Evolutionary conservation across 1,284 basidiomycete species (phyloP).

Genomic region (Erythrobasidium hasegawianum): DNA sequence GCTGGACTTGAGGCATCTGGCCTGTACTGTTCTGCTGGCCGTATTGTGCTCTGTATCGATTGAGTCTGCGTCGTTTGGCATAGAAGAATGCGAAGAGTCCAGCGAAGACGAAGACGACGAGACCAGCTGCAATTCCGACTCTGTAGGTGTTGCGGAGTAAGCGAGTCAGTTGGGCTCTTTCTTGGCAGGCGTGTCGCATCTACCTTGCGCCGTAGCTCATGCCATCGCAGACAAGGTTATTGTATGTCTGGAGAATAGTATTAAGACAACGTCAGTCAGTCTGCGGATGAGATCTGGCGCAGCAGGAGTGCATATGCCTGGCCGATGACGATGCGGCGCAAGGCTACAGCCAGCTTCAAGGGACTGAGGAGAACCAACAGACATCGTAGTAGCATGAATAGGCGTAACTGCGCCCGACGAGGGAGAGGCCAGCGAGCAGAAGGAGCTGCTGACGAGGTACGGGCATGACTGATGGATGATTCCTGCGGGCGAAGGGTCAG

Average conservation of each 20-base stretch:
- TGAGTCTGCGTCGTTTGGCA: not conserved
- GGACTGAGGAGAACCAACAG: not conserved
- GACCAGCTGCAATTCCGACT: not conserved
- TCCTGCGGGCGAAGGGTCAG: too few relatives aligned
- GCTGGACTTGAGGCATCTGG: too few relatives aligned
- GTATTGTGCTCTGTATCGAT: not conserved
- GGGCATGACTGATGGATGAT: not conserved
- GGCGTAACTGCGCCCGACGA: not conserved
- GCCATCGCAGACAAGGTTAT: not conserved
- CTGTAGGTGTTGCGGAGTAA: not conserved
- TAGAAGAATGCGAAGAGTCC: not conserved
- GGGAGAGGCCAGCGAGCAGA: not conserved
- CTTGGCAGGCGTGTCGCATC: too few relatives aligned
- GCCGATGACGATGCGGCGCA: not conserved
- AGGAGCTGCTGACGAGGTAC: not conserved
- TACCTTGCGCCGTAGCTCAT: not conserved
- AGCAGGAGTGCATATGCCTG: too few relatives aligned
- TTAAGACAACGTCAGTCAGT: too few relatives aligned
- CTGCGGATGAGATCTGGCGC: too few relatives aligned
- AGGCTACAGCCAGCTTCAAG: not conserved
- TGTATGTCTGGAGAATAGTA: not conserved
- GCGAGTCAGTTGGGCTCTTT: not conserved
- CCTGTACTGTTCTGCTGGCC: not conserved
- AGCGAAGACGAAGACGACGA: not conserved
- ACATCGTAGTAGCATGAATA: not conserved